phyloP scores from a whole-genome alignment of 352 stramenopile genomes.

The Saprolegnia diclina region DNA sequence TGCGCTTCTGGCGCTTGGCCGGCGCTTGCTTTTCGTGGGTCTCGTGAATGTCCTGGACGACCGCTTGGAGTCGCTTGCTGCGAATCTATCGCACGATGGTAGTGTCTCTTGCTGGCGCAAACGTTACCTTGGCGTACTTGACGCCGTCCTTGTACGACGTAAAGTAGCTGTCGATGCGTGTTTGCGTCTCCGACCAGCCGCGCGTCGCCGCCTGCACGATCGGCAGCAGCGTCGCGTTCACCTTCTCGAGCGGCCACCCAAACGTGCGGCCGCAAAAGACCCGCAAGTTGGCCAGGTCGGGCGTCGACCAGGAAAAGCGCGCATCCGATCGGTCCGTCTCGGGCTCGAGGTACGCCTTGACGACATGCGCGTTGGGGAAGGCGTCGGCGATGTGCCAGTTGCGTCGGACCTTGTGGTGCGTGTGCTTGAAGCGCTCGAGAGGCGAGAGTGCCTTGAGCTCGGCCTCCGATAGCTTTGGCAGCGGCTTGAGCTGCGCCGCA shows the following conservation, averaged over 20 bases:
- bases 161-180: constrained; percentile 93
- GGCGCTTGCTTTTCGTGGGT: background rate
- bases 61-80: constrained; percentile 81
- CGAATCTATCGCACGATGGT: constrained; percentile 39
- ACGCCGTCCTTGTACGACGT: constrained; percentile 94
- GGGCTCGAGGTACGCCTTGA: constrained; percentile 92
- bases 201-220: constrained; percentile 57
- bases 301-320: constrained; percentile 90
- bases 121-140: constrained; percentile 86
- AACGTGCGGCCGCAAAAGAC: constrained; percentile 86
- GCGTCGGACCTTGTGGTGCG: constrained; percentile 84
- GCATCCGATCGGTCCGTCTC: constrained; percentile 76
- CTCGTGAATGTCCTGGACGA: constrained; percentile 47
- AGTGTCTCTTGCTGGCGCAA: background rate
- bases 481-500: constrained; percentile 46
- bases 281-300: constrained; percentile 82
- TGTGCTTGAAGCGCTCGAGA: constrained; percentile 84
- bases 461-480: constrained; percentile 45
- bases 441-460: constrained; percentile 44
- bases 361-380: constrained; percentile 90
- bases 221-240: constrained; percentile 84
- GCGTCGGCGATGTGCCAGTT: constrained; percentile 90
- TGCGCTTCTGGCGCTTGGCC: constrained; percentile 7
- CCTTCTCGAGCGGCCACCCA: constrained; percentile 91
- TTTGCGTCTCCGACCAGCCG: constrained; percentile 58